Evolutionary conservation across 163 green algal genomes (phyloP), one percentile per base, ranked within the genome.

Genomic region (Volvox carteri): DNA sequence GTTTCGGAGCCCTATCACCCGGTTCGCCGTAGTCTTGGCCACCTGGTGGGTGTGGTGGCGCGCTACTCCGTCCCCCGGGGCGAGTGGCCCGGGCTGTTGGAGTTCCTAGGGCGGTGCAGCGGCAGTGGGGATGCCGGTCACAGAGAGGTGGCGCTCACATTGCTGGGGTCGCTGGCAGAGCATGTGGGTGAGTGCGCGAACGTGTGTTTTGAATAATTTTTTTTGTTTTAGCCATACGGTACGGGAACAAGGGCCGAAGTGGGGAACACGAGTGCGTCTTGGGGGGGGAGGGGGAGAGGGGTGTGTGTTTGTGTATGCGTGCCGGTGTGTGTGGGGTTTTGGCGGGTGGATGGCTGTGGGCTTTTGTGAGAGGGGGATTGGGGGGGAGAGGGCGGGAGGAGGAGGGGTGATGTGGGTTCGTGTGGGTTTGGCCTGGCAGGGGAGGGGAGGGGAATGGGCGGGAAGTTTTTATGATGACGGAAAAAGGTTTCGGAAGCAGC

Each of bases 121-220:
- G 73, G 42, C 60, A 93, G 88, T 52, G 80, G 4, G 75, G 86
- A 62, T 18, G 89, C 93, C 44, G 91, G 92, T 52, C 94, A 97
- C 88, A 78, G 94, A 5, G 95, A 97, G 88, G 84, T 96, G 14
- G 94, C 93, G 18, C 86, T 97, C 25, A 52, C 92, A 44, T 78
- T 97, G 62, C 96, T 98, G 78, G 91, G 67, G 41, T 92, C 91
- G 5, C 90, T 98, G 35, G 93, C 93, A 44, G 95, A 96, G 70
- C 94, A 92, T 33, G 94, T 97, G 23, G 94, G 93, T 95, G 88
- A 37, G 67, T 76, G 4, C n/a, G n/a, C n/a, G n/a, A n/a, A n/a
- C n/a, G n/a, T n/a, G n/a, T n/a, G n/a, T n/a, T n/a, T n/a, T n/a
- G n/a, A n/a, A n/a, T n/a, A n/a, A n/a, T n/a, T n/a, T n/a, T n/a